phyloP scores from a whole-genome alignment of 768 basidiomycete genomes.

The Boletus huronensis region DNA sequence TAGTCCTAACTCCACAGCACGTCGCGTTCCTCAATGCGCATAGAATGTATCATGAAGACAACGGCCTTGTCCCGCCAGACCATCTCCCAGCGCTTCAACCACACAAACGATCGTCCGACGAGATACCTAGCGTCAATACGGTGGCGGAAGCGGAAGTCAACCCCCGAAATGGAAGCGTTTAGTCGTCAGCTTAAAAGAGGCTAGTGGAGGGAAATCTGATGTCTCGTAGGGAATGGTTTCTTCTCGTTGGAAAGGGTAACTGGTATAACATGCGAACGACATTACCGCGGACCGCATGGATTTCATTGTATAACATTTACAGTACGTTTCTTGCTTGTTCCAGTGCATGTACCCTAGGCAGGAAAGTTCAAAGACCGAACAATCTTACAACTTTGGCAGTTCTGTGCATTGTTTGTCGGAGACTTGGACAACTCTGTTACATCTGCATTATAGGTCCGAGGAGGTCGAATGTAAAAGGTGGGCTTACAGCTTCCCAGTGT shows the following conservation, averaged over 20 bases:
- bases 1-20: constrained; percentile 26
- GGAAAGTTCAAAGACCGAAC: background rate
- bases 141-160: background rate
- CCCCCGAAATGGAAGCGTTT: constrained; percentile 13
- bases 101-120: constrained; percentile 7
- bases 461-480: background rate
- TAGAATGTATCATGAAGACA: constrained; percentile 25
- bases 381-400: constrained; percentile 5
- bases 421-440: constrained; percentile 54
- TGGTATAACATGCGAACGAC: background rate
- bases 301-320: constrained; percentile 5
- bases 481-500: constrained; percentile 71
- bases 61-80: constrained; percentile 20
- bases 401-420: constrained; percentile 35
- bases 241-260: constrained; percentile 9
- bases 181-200: background rate
- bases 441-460: constrained; percentile 3
- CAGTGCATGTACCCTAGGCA: background rate
- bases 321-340: constrained; percentile 15
- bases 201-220: background rate
- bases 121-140: constrained; percentile 1
- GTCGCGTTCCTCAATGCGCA: constrained; percentile 19
- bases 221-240: background rate
- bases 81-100: constrained; percentile 17
- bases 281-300: background rate